Evolutionary conservation across 73 alveolate species (phyloP), one percentile per base, ranked within the genome.

Genomic region (Loxodes magnus): DNA sequence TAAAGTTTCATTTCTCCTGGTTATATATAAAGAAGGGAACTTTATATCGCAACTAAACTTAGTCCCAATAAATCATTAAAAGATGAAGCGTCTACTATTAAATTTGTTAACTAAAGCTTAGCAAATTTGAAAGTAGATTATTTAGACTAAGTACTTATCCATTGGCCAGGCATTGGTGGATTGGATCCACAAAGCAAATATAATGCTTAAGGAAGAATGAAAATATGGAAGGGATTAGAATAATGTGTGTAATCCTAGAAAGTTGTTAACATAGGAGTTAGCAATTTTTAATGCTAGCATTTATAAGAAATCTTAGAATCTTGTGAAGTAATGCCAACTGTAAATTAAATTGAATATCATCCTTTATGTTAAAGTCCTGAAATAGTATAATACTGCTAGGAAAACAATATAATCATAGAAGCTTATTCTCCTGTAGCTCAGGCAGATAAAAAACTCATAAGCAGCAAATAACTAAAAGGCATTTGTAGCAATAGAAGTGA

Each of bases 351-450:
- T n/a, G 97, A 87, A 50, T 66, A 74, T 29, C 87, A 87, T 66
- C 95, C 95, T 6, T 61, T 77, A 2, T 77, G 78, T 61, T 54
- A 51, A 51, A 90, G 84, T 51, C 61, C 62, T 37, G 85, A 86
- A 26, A 79, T 92, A 4, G 57, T 87, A 27, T 73, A 84, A 44
- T 72, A 39, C 49, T 83, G 92, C 55, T 9, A 72, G 35, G 54
- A 65, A 20, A 35, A 67, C 26, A 74, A 65, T 30, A 83, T 87
- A 5, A 42, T 57, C 22, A 56, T 87, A 15, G 86, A 55, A 24
- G 94, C 94, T 22, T 78, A 79, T 38, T 82, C 92, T 5, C 97
- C 95, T 14, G 66, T 87, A 27, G 95, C 95, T 4, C 79, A 84
- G 43, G 67, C 64, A 35, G 63, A 77, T 60, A 63, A 66, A 35